Percentiles rank a stretch among this genome's conserved stretches.
Evolutionary conservation across 2,329 filamentous ascomycete species (phyloP).

Genomic region (Corynespora cassiicola): DNA sequence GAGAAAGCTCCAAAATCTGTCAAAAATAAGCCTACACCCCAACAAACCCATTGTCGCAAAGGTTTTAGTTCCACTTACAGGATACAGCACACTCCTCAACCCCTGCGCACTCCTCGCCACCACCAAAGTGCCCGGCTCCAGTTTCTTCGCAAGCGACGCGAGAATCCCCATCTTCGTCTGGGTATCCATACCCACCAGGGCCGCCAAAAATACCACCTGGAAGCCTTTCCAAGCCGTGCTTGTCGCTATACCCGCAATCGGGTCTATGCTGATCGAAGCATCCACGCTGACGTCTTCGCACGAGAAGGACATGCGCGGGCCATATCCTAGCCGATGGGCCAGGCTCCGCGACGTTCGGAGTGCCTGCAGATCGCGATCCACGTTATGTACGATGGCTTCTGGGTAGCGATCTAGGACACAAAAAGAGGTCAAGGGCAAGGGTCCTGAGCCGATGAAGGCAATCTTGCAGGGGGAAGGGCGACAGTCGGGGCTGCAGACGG

Average conservation of each 20-base stretch:
- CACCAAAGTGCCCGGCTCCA: constrained; percentile 53
- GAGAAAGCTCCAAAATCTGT: constrained; percentile 48
- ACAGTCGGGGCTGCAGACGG: constrained; percentile 2
- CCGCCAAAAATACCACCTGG: constrained; percentile 59
- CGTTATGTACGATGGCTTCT: constrained; percentile 45
- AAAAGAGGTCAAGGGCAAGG: constrained; percentile 57
- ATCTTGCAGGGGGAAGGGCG: constrained; percentile 37
- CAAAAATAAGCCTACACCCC: too few species aligned
- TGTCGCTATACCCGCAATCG: not conserved
- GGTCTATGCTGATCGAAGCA: not conserved
- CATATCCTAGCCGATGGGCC: constrained; percentile 38
- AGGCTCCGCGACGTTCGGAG: constrained; percentile 40
- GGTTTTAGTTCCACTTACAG: constrained; percentile 40
- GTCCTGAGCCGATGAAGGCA: constrained; percentile 59
- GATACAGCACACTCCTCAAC: constrained; percentile 56
- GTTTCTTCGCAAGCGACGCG: constrained; percentile 40
- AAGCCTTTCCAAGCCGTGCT: constrained; percentile 38
- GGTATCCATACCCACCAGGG: constrained; percentile 55
- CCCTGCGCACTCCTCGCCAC: constrained; percentile 55
- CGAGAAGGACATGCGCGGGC: constrained; percentile 45
- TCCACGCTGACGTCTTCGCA: constrained; percentile 40
- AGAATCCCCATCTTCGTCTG: constrained; percentile 52
- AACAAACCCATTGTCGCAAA: constrained; percentile 1
- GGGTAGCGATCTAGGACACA: constrained; percentile 50
- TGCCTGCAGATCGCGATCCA: constrained; percentile 49